Evolutionary conservation across 2,329 filamentous ascomycete species (phyloP).

Genomic region (Corniculantispora saksenae): DNA sequence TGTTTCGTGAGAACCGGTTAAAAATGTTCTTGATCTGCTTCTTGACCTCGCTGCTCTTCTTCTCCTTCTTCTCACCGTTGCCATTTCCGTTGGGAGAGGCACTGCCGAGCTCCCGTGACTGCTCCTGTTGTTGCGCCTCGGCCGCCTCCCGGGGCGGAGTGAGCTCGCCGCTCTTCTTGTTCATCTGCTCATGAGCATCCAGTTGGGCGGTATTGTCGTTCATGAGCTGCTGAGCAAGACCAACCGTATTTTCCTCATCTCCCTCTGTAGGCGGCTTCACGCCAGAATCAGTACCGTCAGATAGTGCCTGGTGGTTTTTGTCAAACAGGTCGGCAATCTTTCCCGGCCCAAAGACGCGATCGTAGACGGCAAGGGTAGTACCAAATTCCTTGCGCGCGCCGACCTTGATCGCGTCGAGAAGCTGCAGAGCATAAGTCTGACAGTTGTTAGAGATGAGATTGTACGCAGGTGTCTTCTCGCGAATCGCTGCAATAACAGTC

Average conservation of each 20-base stretch:
- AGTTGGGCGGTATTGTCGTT: slow-evolving; percentile 54
- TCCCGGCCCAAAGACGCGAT: slow-evolving; percentile 50
- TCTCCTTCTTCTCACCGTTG: slow-evolving; percentile 3
- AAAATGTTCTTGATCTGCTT: slow-evolving; percentile 18
- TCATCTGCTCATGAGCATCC: slow-evolving; percentile 40
- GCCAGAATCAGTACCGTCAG: slow-evolving; percentile 24
- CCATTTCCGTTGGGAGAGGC: not conserved
- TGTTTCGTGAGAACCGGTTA: slow-evolving; percentile 12
- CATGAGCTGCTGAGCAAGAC: slow-evolving; percentile 54
- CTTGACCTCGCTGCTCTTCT: slow-evolving; percentile 13
- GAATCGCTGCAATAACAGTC: slow-evolving; percentile 54
- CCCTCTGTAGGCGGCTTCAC: slow-evolving; percentile 18
- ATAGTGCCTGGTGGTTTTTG: slow-evolving; percentile 26
- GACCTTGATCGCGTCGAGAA: slow-evolving; percentile 56
- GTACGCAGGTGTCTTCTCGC: slow-evolving; percentile 50
- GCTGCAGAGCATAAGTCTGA: slow-evolving; percentile 55
- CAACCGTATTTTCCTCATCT: slow-evolving; percentile 42
- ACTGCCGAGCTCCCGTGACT: not conserved
- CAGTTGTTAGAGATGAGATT: slow-evolving; percentile 63
- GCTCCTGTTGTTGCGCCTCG: slow-evolving; percentile 7
- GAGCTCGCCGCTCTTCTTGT: slow-evolving; percentile 28
- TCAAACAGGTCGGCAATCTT: slow-evolving; percentile 55
- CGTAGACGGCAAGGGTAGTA: slow-evolving; percentile 55
- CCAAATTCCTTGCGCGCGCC: slow-evolving; percentile 52
- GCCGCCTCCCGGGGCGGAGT: slow-evolving; percentile 1